Evolutionary conservation across 306 rosid genomes (phyloP).

Genomic region (Vigna radiata): DNA sequence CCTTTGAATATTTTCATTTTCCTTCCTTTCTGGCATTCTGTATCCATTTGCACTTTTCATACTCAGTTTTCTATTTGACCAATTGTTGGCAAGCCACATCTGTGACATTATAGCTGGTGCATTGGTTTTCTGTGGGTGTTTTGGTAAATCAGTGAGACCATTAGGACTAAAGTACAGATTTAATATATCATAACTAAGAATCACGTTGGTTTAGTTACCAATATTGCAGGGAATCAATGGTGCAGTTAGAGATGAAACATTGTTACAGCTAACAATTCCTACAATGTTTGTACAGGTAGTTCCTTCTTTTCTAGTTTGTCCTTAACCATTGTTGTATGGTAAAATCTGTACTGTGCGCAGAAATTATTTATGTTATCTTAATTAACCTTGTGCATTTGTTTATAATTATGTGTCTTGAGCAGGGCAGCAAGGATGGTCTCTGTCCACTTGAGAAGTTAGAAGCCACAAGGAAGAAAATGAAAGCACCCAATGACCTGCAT

Average conservation of each 20-base stretch:
- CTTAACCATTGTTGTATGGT: not conserved
- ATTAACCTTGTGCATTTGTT: not conserved
- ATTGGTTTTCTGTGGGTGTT: constrained; percentile 25
- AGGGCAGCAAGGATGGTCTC: constrained; percentile 87
- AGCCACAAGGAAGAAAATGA: constrained; percentile 72
- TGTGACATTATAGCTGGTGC: not conserved
- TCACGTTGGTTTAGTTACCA: constrained; percentile 25
- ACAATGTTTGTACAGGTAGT: constrained; percentile 89
- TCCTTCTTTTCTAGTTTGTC: constrained; percentile 22
- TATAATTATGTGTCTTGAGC: constrained; percentile 33
- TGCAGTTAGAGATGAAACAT: constrained; percentile 73
- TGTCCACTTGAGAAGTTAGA: constrained; percentile 83
- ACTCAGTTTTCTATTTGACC: constrained; percentile 18
- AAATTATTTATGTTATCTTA: constrained; percentile 11
- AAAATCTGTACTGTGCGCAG: constrained; percentile 21
- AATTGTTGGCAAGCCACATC: constrained; percentile 12
- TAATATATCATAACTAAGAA: not conserved
- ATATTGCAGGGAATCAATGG: constrained; percentile 79
- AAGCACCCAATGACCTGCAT: constrained; percentile 63
- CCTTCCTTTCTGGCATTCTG: constrained; percentile 12
- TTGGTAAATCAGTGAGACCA: constrained; percentile 8
- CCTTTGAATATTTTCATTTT: constrained; percentile 2
- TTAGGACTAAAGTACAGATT: not conserved
- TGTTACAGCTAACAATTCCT: constrained; percentile 71
- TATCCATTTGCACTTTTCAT: constrained; percentile 11